Evolutionary conservation across 805 yeast species (phyloP).

Genomic region (Hemisphaericaspora nanyangensis): DNA sequence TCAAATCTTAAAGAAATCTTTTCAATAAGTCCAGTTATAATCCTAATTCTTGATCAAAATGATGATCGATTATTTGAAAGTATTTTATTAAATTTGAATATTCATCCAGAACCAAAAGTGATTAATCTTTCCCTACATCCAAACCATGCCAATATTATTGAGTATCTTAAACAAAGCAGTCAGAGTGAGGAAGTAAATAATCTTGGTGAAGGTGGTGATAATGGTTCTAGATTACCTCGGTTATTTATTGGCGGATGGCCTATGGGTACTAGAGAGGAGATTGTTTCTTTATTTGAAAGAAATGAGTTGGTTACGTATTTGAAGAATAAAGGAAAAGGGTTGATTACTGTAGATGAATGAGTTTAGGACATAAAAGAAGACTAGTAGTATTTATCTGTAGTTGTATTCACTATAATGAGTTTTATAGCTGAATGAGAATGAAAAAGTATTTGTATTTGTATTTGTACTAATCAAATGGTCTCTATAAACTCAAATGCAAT

Average conservation of each 20-base stretch:
- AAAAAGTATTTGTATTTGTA: too few species aligned
- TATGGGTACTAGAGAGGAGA: slow-evolving; percentile 22
- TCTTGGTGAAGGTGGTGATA: slow-evolving; percentile 7
- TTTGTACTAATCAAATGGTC: too few species aligned
- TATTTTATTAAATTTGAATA: slow-evolving; percentile 19
- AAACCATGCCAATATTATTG: slow-evolving; percentile 18
- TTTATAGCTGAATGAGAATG: too few species aligned
- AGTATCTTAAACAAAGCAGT: slow-evolving; percentile 19
- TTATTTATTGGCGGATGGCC: slow-evolving; percentile 33
- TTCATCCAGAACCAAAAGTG: slow-evolving; percentile 31
- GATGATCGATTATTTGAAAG: slow-evolving; percentile 13
- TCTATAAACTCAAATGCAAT: too few species aligned
- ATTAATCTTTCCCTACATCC: slow-evolving; percentile 32
- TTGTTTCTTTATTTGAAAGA: slow-evolving; percentile 16
- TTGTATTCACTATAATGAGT: too few species aligned
- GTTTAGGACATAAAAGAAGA: too few species aligned
- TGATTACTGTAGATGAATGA: slow-evolving; percentile 21
- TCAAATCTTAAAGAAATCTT: slow-evolving; percentile 25
- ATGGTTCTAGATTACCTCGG: slow-evolving; percentile 23
- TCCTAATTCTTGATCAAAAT: slow-evolving; percentile 20
- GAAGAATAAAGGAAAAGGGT: slow-evolving; percentile 24
- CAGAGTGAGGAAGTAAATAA: neutral
- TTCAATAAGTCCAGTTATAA: slow-evolving; percentile 26
- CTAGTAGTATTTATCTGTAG: too few species aligned
- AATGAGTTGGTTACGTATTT: slow-evolving; percentile 21